Conservation (phyloP, 2,329 filamentous ascomycete species). For the Colletotrichum viniferum region DNA sequence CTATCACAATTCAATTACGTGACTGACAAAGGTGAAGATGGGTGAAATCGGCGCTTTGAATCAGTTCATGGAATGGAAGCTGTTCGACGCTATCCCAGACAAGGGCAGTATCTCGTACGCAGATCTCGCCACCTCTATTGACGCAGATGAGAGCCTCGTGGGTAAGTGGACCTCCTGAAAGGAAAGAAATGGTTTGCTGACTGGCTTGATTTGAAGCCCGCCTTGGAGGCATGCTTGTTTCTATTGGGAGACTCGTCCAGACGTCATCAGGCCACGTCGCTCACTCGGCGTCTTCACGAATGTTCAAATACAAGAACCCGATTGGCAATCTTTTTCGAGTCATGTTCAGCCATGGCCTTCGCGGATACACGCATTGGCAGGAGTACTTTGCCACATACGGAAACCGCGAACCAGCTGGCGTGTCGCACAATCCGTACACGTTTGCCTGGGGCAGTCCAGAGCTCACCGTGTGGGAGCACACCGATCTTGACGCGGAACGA, state of each 20-base stretch:
- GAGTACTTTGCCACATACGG: slow-evolving; percentile 8
- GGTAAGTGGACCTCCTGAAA: neutral
- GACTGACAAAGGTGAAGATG: neutral
- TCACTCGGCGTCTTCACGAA: neutral
- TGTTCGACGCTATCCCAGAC: slow-evolving; percentile 30
- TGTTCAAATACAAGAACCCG: slow-evolving; percentile 4
- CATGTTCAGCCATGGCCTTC: slow-evolving; percentile 8
- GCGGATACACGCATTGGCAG: slow-evolving; percentile 9
- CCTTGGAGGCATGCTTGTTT: neutral
- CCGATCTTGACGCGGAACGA: neutral
- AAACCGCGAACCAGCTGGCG: neutral
- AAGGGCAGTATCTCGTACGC: slow-evolving; percentile 25
- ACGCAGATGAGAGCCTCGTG: slow-evolving; percentile 26
- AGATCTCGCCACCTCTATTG: slow-evolving; percentile 24
- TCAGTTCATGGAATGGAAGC: slow-evolving; percentile 28
- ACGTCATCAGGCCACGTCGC: neutral
- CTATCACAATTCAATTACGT: neutral
- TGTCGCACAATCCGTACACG: neutral
- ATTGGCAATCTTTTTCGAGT: slow-evolving; percentile 5
- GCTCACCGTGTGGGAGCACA: neutral
- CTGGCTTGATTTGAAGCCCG: neutral
- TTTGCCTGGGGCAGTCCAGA: neutral
- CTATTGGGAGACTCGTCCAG: neutral
- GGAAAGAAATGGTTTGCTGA: neutral
- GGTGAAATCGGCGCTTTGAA: slow-evolving; percentile 20